Evolutionary conservation across 2,329 filamentous ascomycete genomes (phyloP), one percentile per base, ranked within the genome.

Genomic region (Incumbomyces delicatus): DNA sequence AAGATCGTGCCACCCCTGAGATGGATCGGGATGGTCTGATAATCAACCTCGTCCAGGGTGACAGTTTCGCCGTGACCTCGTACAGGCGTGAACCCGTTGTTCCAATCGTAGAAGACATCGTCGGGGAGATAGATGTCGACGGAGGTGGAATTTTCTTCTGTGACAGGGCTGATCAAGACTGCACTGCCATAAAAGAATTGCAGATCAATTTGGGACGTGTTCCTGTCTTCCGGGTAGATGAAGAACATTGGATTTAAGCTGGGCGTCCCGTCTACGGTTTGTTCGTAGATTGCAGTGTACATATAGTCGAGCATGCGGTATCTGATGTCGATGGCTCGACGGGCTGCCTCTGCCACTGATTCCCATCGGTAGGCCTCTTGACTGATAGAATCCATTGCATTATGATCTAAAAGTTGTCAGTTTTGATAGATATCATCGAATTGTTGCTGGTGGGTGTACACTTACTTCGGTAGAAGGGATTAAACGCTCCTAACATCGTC

Each of bases 241-340:
- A 81, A 90, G 65, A 84, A 87, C 47, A 88, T 63, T 0, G 85
- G 85, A 55, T 78, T 79, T 46, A 87, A 67, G 52, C 80, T 69
- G 0, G 85, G 83, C 1, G 72, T 74, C 30, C 85, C 85, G 36
- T 75, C 73, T 14, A 69, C 58, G 27, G 71, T 74, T 60, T 85
- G 76, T 47, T 67, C 65, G 59, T 80, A 70, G 55, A 87, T 70
- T 0, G 80, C 77, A 1, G 85, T 88, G 69, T 90, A 89, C 50
- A 86, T 72, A 66, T 89, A 89, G 58, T 88, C 85, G 11, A 89
- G 70, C n/a, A 89, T 70, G 29, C 76, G 73, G 66, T 89, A 89
- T n/a, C 85, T 76, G 40, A 80, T 79, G 27, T 75, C 74, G 56
- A 89, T 87, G 14, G 80, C 82, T 49, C 77, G 81, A 46, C 74